Percentiles rank a stretch among this genome's conserved stretches.
phyloP scores from a whole-genome alignment of 768 basidiomycete genomes.

The Baorangia bicolor region DNA sequence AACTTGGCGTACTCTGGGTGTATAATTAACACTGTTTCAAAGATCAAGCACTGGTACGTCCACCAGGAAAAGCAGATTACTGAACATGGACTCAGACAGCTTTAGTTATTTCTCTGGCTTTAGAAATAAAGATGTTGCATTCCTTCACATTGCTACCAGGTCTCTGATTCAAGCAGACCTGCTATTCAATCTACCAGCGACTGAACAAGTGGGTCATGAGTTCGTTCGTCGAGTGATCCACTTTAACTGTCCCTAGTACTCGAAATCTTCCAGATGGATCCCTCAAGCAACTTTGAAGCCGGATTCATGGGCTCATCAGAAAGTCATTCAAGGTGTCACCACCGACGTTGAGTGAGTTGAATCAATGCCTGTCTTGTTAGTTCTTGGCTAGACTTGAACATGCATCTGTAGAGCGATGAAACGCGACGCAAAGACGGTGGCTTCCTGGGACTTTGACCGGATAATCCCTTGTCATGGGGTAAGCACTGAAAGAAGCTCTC shows the following conservation, averaged over 20 bases:
- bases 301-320: conserved; percentile 31
- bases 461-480: conserved; percentile 75
- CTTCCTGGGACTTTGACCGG: conserved; percentile 69
- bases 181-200: conserved; percentile 76
- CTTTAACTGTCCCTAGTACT: conserved; percentile 32
- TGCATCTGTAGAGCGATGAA: conserved; percentile 48
- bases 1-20: neutral
- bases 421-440: conserved; percentile 61
- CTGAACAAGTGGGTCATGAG: conserved; percentile 56
- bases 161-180: conserved; percentile 81
- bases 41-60: conserved; percentile 53
- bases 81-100: neutral
- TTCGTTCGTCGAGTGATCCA: neutral
- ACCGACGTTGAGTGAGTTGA: conserved; percentile 30
- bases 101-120: conserved; percentile 67
- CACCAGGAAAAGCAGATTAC: neutral
- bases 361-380: neutral
- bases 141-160: conserved; percentile 69
- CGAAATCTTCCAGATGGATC: conserved; percentile 35
- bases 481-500: conserved; percentile 11
- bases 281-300: conserved; percentile 29
- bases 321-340: conserved; percentile 17
- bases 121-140: conserved; percentile 79
- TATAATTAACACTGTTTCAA: neutral
- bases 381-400: neutral